phyloP scores from a whole-genome alignment of 257 asterid genomes.

The Nicotiana sylvestris region DNA sequence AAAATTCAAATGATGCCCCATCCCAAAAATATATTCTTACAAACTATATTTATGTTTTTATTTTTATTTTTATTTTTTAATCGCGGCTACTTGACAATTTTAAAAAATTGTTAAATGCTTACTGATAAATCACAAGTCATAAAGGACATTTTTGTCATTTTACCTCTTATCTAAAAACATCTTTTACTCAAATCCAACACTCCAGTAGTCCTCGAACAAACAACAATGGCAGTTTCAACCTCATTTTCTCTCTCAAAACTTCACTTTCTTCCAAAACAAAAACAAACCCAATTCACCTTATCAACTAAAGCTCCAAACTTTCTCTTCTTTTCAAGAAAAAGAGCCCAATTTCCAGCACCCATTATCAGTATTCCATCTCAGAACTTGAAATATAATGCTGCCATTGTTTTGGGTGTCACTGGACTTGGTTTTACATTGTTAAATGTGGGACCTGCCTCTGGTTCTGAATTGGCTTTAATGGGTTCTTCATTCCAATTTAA shows the following conservation, averaged over 20 bases:
- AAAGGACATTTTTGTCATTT: too few relatives aligned
- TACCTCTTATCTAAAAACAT: not conserved
- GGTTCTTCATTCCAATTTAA: slow-evolving; percentile 30
- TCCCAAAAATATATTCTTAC: too few relatives aligned
- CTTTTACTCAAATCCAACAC: not conserved
- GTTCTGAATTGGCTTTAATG: slow-evolving; percentile 41
- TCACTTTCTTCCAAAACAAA: slow-evolving; percentile 20
- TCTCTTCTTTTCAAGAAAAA: slow-evolving; percentile 18
- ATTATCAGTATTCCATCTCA: slow-evolving; percentile 6
- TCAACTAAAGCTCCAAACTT: slow-evolving; percentile 19
- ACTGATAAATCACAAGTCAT: too few relatives aligned
- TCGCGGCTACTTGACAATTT: too few relatives aligned
- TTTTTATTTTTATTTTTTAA: too few relatives aligned
- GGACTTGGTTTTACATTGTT: slow-evolving; percentile 50
- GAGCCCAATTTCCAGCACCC: slow-evolving; percentile 17
- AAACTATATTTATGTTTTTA: too few relatives aligned
- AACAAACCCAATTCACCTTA: slow-evolving; percentile 11
- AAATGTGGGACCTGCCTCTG: slow-evolving; percentile 45
- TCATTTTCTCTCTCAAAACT: slow-evolving; percentile 25
- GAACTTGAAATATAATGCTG: slow-evolving; percentile 22
- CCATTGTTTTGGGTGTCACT: slow-evolving; percentile 51
- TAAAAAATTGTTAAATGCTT: too few relatives aligned
- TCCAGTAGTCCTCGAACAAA: too few relatives aligned
- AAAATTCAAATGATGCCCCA: too few relatives aligned
- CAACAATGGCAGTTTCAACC: slow-evolving; percentile 31